phyloP scores from a whole-genome alignment of 257 asterid genomes.

The Mentha longifolia region DNA sequence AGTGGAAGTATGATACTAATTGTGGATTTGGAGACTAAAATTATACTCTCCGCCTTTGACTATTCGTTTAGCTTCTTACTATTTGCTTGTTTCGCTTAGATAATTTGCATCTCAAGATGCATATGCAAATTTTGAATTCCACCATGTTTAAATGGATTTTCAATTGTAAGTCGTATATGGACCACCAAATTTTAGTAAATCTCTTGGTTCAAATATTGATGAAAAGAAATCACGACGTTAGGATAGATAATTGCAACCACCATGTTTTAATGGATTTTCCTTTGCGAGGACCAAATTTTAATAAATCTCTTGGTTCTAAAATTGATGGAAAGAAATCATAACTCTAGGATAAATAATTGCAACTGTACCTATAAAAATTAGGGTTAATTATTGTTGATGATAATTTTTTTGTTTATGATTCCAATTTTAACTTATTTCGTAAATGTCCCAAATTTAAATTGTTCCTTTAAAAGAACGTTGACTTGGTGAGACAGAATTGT shows the following conservation, averaged over 20 bases:
- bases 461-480: too few relatives aligned
- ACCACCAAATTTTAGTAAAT: background rate
- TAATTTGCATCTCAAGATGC: too few relatives aligned
- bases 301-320: background rate
- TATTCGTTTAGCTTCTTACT: background rate
- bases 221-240: background rate
- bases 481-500: too few relatives aligned
- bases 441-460: too few relatives aligned
- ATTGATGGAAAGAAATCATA: background rate
- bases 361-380: background rate
- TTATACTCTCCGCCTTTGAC: background rate
- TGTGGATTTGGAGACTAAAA: background rate
- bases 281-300: background rate
- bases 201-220: background rate
- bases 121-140: too few relatives aligned
- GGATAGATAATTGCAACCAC: background rate
- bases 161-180: background rate
- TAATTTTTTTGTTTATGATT: too few relatives aligned
- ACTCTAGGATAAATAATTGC: background rate
- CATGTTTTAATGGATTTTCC: too few relatives aligned
- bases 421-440: too few relatives aligned
- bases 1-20: background rate
- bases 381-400: too few relatives aligned
- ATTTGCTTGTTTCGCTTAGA: background rate
- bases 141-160: too few relatives aligned